Base-by-base conservation (phyloP, 352 stramenopile species). In the Lagenidium sp. region DNA sequence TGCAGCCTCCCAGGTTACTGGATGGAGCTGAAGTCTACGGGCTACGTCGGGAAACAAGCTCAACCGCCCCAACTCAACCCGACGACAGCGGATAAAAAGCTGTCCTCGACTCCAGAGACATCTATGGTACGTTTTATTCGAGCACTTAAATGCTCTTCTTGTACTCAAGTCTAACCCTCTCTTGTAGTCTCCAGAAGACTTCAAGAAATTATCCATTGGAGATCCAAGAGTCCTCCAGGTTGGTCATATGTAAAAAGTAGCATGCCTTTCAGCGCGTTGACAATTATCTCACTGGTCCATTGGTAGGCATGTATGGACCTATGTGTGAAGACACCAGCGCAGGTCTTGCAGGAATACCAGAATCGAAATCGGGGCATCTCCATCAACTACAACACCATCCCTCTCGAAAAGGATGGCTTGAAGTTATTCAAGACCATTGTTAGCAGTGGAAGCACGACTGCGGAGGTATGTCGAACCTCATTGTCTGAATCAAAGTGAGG, bases 341-440 rank as follows among this genome's bases (percentile, higher is more conserved):
- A 92, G 63, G 74, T 92, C n/a, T 56, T 93, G 16, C 74, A 88
- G 34, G 80, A 93, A 48, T 93, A 87, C 44, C 75, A 88, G 50
- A 89, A 87, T 44, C 64, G 76, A 13, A 79, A 93, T 37, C 71
- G 72, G 6, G 80, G 80, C 10, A 68, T 87, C 6, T 79, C 75
- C 1, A 73, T 93, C 53, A 87, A 87, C 38, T 93, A 89, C 51
- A 90, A 86, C 41, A 86, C 71, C 11, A 49, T 85, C 30, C 48
- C 63, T 15, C 47, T 72, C 10, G 63, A 87, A 6, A 45, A 50
- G 1, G 63, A 83, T 25, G 71, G 66, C 4, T 47, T 65, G 25
- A 85, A 80, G 50, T 47, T 85, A 4, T 93, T 90, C 61, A 93
- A 90, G 54, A 86, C 72, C 10, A 86, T 88, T 28, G 77, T 85